Evolutionary conservation across 306 rosid species (phyloP), one percentile per base, ranked within the genome.

Genomic region (Pterocarpus santalinus): DNA sequence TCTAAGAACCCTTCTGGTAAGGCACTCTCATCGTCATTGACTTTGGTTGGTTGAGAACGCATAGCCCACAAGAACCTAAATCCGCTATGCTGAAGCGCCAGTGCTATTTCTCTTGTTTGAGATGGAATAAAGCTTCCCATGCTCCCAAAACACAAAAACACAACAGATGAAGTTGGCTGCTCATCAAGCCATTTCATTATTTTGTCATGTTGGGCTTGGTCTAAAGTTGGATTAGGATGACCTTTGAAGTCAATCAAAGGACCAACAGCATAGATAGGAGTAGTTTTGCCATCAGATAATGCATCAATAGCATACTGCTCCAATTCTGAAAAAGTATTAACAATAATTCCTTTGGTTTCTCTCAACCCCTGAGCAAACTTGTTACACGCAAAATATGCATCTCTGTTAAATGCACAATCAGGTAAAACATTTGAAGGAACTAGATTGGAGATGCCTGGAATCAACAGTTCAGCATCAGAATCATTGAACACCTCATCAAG

Each of bases 91-190:
- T 87, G 78, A 41, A 92, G 88, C 35, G 78, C 97, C 22, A 63
- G 35, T 35, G 91, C 92, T 38, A 90, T 87, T 73, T 92, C 91
- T 60, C 80, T 88, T 67, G 88, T 77, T 87, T 90, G 97, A 58
- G 84, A 78, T 60, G 78, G 81, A 36, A 35, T 77, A 63, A 92
- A 90, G 58, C 82, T 77, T 76, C 92, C 94, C 78, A 63, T 65
- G 70, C 97, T 92, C 7, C 97, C 97, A 81, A 92, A 90, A 78
- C 97, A 92, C 0, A 90, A 80, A 67, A 82, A 88, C 49, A 92
- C 87, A 46, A 88, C 91, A 0, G 92, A 87, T 2, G 49, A 81
- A 36, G n/a, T 10, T 7, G 90, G 89, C 38, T 84, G 94, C 36
- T 82, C 77, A 69, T 90, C 90, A 13, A 90, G 89, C 92, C 92